phyloP scores from a whole-genome alignment of 1,284 basidiomycete species.

The Sanguinoderma infundibulare region DNA sequence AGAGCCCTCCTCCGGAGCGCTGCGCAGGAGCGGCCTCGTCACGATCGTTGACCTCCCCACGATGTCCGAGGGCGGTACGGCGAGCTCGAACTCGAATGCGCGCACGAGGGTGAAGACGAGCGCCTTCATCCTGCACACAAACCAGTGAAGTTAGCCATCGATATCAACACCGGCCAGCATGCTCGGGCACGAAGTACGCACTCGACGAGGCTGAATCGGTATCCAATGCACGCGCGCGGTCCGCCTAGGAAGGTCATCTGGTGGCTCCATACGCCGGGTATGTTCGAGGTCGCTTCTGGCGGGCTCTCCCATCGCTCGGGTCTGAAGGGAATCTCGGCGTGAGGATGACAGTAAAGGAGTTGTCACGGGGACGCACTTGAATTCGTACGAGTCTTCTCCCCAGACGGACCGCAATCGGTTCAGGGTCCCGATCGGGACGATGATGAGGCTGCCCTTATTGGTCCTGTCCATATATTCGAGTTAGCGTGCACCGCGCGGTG shows the following conservation, averaged over 20 bases:
- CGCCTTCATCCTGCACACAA: conserved; percentile 47
- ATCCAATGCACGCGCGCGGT: conserved; percentile 67
- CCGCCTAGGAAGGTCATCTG: conserved; percentile 65
- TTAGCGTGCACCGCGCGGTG: too few species aligned
- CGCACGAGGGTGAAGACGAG: conserved; percentile 62
- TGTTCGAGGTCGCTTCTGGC: conserved; percentile 45
- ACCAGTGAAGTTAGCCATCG: background rate
- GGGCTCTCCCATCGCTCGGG: conserved; percentile 63
- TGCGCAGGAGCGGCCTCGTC: conserved; percentile 23
- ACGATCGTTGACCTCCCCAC: conserved; percentile 11
- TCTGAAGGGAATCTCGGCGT: conserved; percentile 28
- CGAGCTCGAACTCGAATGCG: conserved; percentile 59
- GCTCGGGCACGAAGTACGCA: conserved; percentile 30
- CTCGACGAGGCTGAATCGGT: conserved; percentile 72
- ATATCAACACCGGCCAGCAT: too few species aligned
- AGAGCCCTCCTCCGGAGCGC: conserved; percentile 17
- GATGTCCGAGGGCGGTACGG: conserved; percentile 40
- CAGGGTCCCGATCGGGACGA: conserved; percentile 52
- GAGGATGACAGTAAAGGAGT: background rate
- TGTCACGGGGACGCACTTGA: conserved; percentile 40
- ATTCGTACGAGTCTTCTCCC: conserved; percentile 59
- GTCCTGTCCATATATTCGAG: conserved; percentile 31
- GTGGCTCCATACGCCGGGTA: conserved; percentile 67
- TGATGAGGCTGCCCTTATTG: conserved; percentile 48
- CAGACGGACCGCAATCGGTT: conserved; percentile 53